Conservation (phyloP, 169 alveolate genomes). For the Plasmodium malariae region DNA sequence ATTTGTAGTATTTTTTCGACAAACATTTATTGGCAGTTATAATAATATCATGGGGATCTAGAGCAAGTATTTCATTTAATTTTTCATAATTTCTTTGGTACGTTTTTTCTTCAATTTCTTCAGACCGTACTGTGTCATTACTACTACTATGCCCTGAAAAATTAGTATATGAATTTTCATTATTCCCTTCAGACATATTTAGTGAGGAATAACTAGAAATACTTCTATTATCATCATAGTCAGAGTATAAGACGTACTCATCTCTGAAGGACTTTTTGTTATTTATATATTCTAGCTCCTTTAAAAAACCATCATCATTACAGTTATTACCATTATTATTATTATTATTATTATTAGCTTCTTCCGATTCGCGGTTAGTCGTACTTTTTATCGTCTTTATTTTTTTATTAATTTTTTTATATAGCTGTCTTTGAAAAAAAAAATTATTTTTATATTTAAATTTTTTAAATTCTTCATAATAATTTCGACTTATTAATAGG, state of each 20-base stretch:
- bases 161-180: neutral
- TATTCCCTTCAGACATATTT: slow-evolving; percentile 9
- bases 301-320: slow-evolving; percentile 23
- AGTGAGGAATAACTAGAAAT: slow-evolving; percentile 47
- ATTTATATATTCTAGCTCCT: slow-evolving; percentile 43
- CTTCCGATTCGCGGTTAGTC: neutral
- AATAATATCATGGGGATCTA: slow-evolving; percentile 75
- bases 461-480: slow-evolving; percentile 77
- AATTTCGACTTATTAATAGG: slow-evolving; percentile 78
- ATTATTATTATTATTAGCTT: neutral
- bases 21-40: slow-evolving; percentile 75
- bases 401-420: slow-evolving; percentile 56
- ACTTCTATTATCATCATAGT: slow-evolving; percentile 48
- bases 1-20: slow-evolving; percentile 81
- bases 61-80: slow-evolving; percentile 70
- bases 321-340: neutral
- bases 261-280: slow-evolving; percentile 35
- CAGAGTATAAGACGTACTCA: slow-evolving; percentile 58
- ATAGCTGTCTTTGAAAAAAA: slow-evolving; percentile 64
- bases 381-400: neutral
- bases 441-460: slow-evolving; percentile 63
- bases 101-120: slow-evolving; percentile 56
- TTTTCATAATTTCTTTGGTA: slow-evolving; percentile 75
- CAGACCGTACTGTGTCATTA: slow-evolving; percentile 5
- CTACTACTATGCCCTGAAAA: slow-evolving; percentile 34